Conservation (phyloP, 1,139 yeast species). For the Suhomyces bribrorum region DNA sequence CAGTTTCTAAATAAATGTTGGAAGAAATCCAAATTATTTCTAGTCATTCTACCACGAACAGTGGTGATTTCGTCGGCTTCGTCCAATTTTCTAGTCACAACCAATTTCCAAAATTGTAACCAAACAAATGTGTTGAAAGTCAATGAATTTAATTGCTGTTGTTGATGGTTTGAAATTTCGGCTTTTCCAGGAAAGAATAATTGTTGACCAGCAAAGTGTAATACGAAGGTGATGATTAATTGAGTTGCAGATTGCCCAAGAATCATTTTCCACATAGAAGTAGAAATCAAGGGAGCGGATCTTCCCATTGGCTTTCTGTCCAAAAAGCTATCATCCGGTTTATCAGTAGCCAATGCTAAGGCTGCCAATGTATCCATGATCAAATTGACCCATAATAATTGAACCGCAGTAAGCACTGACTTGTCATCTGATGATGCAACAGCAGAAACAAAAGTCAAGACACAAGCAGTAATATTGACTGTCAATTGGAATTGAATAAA, state of each 20-base stretch:
- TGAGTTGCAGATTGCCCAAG: constrained; percentile 82
- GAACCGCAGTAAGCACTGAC: constrained; percentile 95
- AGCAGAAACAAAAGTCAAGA: constrained; percentile 90
- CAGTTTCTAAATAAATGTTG: constrained; percentile 79
- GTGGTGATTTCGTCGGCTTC: constrained; percentile 72
- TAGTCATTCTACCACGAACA: constrained; percentile 58
- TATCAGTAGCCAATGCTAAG: constrained; percentile 94
- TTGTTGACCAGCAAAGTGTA: constrained; percentile 74
- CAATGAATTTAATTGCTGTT: constrained; percentile 70
- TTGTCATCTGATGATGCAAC: constrained; percentile 76
- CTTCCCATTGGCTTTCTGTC: constrained; percentile 86
- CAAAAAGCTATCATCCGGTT: constrained; percentile 81
- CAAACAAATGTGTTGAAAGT: constrained; percentile 96
- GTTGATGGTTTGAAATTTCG: constrained; percentile 44
- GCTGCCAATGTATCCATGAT: constrained; percentile 99
- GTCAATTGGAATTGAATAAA: constrained; percentile 95
- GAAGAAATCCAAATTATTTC: constrained; percentile 72
- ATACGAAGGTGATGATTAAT: constrained; percentile 69
- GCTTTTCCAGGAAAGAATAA: constrained; percentile 51
- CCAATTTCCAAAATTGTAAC: constrained; percentile 93
- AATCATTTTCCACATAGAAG: constrained; percentile 98
- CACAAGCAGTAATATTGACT: constrained; percentile 93
- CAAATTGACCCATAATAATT: constrained; percentile 92
- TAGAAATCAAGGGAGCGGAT: constrained; percentile 74
- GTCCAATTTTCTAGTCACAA: constrained; percentile 88